phyloP scores from a whole-genome alignment of 164 flowering plant species.

The Brasenia schreberi region DNA sequence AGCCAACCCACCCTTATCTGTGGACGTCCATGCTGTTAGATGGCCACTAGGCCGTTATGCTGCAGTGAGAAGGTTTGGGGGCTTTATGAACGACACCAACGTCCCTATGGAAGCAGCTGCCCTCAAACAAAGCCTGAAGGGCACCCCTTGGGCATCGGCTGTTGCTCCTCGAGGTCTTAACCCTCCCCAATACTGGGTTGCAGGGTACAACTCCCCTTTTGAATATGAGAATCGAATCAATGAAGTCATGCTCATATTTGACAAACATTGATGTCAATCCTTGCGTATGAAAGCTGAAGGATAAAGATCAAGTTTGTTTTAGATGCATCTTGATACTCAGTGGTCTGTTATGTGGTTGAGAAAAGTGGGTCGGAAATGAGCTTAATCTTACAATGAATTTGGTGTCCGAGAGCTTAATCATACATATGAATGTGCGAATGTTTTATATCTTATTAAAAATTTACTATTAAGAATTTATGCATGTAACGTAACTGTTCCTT shows the following conservation, averaged over 20 bases:
- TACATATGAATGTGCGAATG: too few species aligned
- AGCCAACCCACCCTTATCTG: slow-evolving; percentile 8
- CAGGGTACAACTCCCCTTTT: slow-evolving; percentile 13
- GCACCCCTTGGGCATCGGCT: slow-evolving; percentile 8
- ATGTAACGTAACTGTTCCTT: too few species aligned
- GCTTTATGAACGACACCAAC: slow-evolving; percentile 12
- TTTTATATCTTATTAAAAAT: too few species aligned
- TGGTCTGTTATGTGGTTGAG: too few species aligned
- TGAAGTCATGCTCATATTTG: slow-evolving; percentile 14
- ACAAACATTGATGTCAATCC: slow-evolving; percentile 18
- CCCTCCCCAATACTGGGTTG: slow-evolving; percentile 6
- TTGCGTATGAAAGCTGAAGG: too few species aligned
- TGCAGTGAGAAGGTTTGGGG: slow-evolving; percentile 12
- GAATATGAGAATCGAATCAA: slow-evolving; percentile 13
- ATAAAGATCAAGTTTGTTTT: too few species aligned
- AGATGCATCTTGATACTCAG: too few species aligned
- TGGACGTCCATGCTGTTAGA: slow-evolving; percentile 4
- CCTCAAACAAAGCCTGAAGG: slow-evolving; percentile 12
- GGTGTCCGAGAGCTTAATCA: too few species aligned
- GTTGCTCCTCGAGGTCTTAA: background rate
- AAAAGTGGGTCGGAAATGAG: too few species aligned
- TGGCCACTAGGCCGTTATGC: slow-evolving; percentile 8
- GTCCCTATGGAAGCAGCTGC: slow-evolving; percentile 7
- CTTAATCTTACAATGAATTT: too few species aligned
- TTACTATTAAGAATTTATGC: too few species aligned